Evolutionary conservation across 371 early-diverging fungal species (phyloP).

Genomic region (Lichtheimia corymbifera): DNA sequence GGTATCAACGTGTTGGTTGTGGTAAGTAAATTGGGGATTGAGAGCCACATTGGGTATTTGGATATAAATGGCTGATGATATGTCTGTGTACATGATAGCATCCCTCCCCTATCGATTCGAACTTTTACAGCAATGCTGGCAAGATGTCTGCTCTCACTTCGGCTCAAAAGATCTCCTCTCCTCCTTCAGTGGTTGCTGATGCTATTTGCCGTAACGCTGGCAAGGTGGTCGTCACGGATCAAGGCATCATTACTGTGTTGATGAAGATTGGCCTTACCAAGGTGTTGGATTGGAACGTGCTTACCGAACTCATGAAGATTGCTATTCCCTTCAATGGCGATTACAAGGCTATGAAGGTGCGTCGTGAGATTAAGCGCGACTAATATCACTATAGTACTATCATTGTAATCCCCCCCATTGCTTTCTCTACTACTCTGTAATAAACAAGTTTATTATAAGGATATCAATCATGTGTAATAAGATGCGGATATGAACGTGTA

Average conservation of each 20-base stretch:
- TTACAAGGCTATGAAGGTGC: slow-evolving; percentile 54
- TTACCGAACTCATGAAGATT: slow-evolving; percentile 54
- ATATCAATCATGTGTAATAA: too few species aligned
- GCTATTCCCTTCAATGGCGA: slow-evolving; percentile 51
- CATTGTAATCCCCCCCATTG: too few species aligned
- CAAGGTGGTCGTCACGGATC: slow-evolving; percentile 56
- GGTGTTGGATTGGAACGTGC: slow-evolving; percentile 52
- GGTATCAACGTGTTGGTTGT: slow-evolving; percentile 64
- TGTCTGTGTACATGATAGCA: slow-evolving; percentile 27
- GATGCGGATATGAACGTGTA: background rate
- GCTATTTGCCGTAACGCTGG: slow-evolving; percentile 61
- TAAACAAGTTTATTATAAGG: too few species aligned
- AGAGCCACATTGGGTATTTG: background rate
- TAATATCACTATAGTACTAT: background rate
- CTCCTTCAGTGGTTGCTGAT: slow-evolving; percentile 57
- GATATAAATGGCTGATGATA: background rate
- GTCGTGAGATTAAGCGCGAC: slow-evolving; percentile 27
- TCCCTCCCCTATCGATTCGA: slow-evolving; percentile 62
- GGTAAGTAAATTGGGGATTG: slow-evolving; percentile 26
- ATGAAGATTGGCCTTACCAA: slow-evolving; percentile 51
- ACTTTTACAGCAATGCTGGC: slow-evolving; percentile 62
- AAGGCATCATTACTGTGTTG: slow-evolving; percentile 57
- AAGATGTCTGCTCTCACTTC: slow-evolving; percentile 51
- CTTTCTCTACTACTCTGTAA: too few species aligned
- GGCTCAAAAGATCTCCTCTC: slow-evolving; percentile 49